Conservation (phyloP, 2,329 filamentous ascomycete species). For the Phialophora chinensis region DNA sequence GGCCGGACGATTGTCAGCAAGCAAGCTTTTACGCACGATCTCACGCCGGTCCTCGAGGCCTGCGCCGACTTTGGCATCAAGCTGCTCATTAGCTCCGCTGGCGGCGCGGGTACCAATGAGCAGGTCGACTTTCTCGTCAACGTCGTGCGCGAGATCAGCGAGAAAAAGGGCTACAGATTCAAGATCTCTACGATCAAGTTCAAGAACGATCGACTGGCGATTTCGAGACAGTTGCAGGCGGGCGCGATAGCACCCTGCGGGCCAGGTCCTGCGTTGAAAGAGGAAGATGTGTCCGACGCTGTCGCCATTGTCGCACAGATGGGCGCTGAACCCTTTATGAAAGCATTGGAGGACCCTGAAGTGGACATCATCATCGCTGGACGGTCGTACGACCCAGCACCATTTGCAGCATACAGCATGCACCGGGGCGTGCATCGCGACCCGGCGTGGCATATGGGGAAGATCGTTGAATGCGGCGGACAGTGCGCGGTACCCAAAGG, state of each 20-base stretch:
- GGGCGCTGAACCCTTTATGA: slow-evolving; percentile 52
- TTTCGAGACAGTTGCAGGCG: slow-evolving; percentile 6
- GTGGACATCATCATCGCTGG: slow-evolving; percentile 58
- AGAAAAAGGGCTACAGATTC: not conserved
- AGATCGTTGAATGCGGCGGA: slow-evolving; percentile 61
- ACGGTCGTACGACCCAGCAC: slow-evolving; percentile 50
- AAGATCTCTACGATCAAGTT: slow-evolving; percentile 5
- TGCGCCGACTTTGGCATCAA: not conserved
- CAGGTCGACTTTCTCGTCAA: slow-evolving; percentile 51
- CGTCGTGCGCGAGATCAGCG: slow-evolving; percentile 47
- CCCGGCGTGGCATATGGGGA: slow-evolving; percentile 53
- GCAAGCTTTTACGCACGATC: not conserved
- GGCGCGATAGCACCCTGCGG: slow-evolving; percentile 24
- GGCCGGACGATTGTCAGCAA: not conserved
- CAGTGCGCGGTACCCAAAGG: slow-evolving; percentile 57
- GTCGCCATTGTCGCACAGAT: slow-evolving; percentile 54
- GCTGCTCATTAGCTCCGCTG: slow-evolving; percentile 45
- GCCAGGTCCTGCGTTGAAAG: slow-evolving; percentile 50
- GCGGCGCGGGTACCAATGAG: slow-evolving; percentile 55
- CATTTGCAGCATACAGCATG: slow-evolving; percentile 49
- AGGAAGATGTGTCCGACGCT: slow-evolving; percentile 48
- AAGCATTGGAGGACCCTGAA: slow-evolving; percentile 44
- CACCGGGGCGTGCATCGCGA: slow-evolving; percentile 41
- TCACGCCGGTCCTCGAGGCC: not conserved
- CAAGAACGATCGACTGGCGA: not conserved